Evolutionary conservation across 257 asterid genomes (phyloP).

Genomic region (Cinchona pubescens): DNA sequence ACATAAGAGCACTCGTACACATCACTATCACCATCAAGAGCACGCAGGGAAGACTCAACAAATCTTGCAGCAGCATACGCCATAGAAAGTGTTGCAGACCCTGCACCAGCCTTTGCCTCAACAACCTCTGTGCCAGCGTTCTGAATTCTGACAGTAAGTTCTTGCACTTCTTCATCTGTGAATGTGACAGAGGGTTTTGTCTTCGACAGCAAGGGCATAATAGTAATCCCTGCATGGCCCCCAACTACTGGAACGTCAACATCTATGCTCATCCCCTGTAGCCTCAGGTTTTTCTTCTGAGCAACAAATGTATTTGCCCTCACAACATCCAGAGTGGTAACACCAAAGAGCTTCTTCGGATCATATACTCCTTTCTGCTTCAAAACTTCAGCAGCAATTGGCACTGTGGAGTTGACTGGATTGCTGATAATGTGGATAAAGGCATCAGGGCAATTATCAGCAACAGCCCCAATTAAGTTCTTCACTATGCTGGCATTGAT

Average conservation of each 20-base stretch:
- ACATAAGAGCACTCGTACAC: constrained; percentile 72
- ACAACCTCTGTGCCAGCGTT: constrained; percentile 94
- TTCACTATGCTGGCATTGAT: constrained; percentile 76
- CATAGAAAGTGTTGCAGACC: constrained; percentile 93
- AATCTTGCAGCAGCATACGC: constrained; percentile 88
- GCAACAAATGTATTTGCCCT: constrained; percentile 77
- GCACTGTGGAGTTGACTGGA: constrained; percentile 85
- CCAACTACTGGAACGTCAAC: constrained; percentile 82
- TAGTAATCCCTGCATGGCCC: constrained; percentile 85
- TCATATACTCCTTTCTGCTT: constrained; percentile 67
- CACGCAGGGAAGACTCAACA: constrained; percentile 57
- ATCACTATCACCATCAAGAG: not conserved
- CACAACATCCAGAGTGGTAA: constrained; percentile 82
- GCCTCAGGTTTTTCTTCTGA: constrained; percentile 61
- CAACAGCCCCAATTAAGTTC: constrained; percentile 65
- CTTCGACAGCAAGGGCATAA: constrained; percentile 72
- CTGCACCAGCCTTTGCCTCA: constrained; percentile 93
- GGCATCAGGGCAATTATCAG: constrained; percentile 80
- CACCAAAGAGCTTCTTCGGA: constrained; percentile 81
- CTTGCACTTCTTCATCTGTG: constrained; percentile 61
- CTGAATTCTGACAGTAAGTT: constrained; percentile 69
- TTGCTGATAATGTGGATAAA: constrained; percentile 83
- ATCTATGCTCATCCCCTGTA: no score
- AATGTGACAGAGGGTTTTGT: constrained; percentile 59
- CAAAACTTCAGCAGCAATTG: constrained; percentile 84